phyloP scores from a whole-genome alignment of 306 rosid genomes.

The Geum urbanum region DNA sequence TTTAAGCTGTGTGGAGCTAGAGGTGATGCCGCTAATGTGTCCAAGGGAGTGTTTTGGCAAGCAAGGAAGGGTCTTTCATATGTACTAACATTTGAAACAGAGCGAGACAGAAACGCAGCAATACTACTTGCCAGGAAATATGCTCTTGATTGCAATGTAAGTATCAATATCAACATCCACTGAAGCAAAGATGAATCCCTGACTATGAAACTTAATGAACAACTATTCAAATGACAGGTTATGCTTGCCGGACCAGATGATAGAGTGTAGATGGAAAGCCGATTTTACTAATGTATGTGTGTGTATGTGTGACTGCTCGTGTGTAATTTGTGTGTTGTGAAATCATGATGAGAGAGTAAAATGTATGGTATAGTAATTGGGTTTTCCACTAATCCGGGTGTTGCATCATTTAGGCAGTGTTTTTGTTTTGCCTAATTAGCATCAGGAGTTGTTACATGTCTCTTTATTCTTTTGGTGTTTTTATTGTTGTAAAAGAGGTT shows the following conservation, averaged over 20 bases:
- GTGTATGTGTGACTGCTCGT: conserved; percentile 38
- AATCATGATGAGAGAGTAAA: conserved; percentile 19
- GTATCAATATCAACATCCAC: conserved; percentile 16
- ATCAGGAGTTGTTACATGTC: conserved; percentile 31
- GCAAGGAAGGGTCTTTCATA: conserved; percentile 82
- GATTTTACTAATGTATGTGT: conserved; percentile 48
- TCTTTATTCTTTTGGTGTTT: conserved; percentile 41
- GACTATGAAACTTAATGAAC: neutral
- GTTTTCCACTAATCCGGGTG: conserved; percentile 57
- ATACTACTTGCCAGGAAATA: conserved; percentile 76
- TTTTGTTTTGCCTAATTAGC: conserved; percentile 79
- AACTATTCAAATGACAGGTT: conserved; percentile 46
- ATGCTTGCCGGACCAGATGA: conserved; percentile 96
- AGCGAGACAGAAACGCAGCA: conserved; percentile 84
- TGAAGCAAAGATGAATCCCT: neutral
- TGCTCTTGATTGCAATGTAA: conserved; percentile 85
- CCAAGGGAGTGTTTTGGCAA: conserved; percentile 84
- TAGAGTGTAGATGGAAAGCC: conserved; percentile 56
- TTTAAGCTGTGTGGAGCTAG: conserved; percentile 88
- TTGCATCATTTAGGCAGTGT: conserved; percentile 86
- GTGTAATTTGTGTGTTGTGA: neutral
- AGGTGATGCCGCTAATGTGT: conserved; percentile 46
- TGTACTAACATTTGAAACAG: conserved; percentile 74
- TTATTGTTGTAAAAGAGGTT: conserved; percentile 34
- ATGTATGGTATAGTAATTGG: conserved; percentile 43